Conservation (phyloP, 2,329 filamentous ascomycete species). For the Chaetothyriales sp. region DNA sequence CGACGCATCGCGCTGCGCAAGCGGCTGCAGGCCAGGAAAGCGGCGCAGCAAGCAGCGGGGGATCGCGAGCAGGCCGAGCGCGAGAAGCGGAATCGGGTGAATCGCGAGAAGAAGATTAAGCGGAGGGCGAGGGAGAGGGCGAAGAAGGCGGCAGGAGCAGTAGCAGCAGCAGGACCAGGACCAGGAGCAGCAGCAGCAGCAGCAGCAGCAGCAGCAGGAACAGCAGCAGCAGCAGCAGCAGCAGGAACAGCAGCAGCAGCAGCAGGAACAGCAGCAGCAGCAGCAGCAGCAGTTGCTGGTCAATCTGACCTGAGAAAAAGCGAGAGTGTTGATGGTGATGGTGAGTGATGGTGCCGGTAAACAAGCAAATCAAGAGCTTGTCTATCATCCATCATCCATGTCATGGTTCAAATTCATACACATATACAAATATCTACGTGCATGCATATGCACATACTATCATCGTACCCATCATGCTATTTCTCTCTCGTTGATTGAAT, state of each 20-base stretch:
- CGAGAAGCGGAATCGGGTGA: slow-evolving; percentile 14
- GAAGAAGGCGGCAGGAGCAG: slow-evolving; percentile 5
- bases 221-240: slow-evolving; percentile 1
- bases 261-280: too few relatives aligned
- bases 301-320: too few relatives aligned
- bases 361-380: not conserved
- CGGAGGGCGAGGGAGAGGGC: slow-evolving; percentile 12
- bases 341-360: too few relatives aligned
- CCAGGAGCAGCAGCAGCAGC: not conserved
- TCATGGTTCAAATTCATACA: not conserved
- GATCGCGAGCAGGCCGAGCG: slow-evolving; percentile 4
- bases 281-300: too few relatives aligned
- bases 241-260: slow-evolving; percentile 3
- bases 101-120: slow-evolving; percentile 18
- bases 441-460: slow-evolving; percentile 2
- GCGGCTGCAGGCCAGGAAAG: slow-evolving; percentile 1
- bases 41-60: slow-evolving; percentile 3
- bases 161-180: not conserved
- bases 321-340: not conserved
- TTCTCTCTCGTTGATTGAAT: too few relatives aligned
- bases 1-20: slow-evolving; percentile 12
- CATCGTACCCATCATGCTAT: not conserved
- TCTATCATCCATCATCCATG: too few relatives aligned
- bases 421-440: not conserved
- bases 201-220: not conserved